Evolutionary conservation across 495 filamentous ascomycete genomes (phyloP).

Genomic region (Pseudotulostoma volvatum): DNA sequence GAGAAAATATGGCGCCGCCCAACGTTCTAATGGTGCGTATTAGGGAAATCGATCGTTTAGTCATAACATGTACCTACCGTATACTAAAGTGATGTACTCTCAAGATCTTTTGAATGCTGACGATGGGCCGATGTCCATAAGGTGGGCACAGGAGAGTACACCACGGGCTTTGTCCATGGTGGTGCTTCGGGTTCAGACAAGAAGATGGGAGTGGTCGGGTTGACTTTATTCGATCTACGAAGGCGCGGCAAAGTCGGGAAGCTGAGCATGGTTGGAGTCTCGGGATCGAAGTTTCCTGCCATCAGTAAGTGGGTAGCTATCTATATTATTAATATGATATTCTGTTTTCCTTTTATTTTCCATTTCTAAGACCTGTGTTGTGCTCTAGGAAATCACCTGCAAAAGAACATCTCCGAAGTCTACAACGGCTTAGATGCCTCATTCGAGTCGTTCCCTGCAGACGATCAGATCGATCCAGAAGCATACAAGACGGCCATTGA

Average conservation of each 20-base stretch:
- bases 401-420: slow-evolving; percentile 71
- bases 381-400: slow-evolving; percentile 57
- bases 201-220: slow-evolving; percentile 81
- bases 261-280: slow-evolving; percentile 79
- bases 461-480: slow-evolving; percentile 53
- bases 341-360: background rate
- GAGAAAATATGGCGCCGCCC: slow-evolving; percentile 57
- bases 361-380: background rate
- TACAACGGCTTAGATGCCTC: slow-evolving; percentile 78
- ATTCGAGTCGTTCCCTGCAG: slow-evolving; percentile 66
- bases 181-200: slow-evolving; percentile 71
- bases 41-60: too few relatives aligned
- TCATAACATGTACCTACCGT: too few relatives aligned
- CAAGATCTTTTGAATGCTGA: too few relatives aligned
- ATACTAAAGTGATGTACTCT: too few relatives aligned
- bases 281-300: slow-evolving; percentile 74
- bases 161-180: slow-evolving; percentile 73
- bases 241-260: slow-evolving; percentile 75
- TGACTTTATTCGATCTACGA: slow-evolving; percentile 80
- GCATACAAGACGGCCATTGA: slow-evolving; percentile 87
- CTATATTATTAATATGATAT: too few relatives aligned
- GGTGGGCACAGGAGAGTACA: slow-evolving; percentile 92
- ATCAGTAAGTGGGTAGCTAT: slow-evolving; percentile 77
- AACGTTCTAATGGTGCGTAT: slow-evolving; percentile 72
- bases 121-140: slow-evolving; percentile 17